A percentile compares a stretch with the other conserved stretches of the same genome.
These are phyloP conservation scores for Gymnopilus dilepis DNA, from an alignment of 768 basidiomycete species.

Conservation along the genomic window DNA sequence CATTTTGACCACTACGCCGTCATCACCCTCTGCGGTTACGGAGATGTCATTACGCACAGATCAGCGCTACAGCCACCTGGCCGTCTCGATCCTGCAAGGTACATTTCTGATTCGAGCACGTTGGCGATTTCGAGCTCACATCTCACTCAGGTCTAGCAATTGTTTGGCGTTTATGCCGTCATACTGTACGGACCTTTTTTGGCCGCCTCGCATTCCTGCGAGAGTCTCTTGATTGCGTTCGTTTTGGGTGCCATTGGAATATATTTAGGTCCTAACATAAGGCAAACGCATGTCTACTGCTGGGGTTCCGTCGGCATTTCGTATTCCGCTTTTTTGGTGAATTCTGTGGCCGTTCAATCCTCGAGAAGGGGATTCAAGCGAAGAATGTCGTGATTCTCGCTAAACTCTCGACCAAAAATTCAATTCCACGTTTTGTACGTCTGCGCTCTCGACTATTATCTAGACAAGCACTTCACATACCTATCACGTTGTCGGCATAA, in stretches of 20 bases:
- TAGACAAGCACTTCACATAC: neutral
- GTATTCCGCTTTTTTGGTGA: neutral
- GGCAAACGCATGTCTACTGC: neutral
- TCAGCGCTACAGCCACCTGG: neutral
- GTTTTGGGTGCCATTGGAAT: neutral
- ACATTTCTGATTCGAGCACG: conserved; percentile 1
- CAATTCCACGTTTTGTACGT: too few relatives aligned
- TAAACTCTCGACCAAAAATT: neutral
- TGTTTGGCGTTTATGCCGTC: neutral
- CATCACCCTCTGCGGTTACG: neutral
- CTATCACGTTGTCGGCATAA: neutral
- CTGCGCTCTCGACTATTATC: neutral
- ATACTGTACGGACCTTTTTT: neutral
- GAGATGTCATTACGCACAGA: neutral
- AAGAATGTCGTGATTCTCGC: conserved; percentile 1
- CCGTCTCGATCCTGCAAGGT: conserved; percentile 1
- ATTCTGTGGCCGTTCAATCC: conserved; percentile 2
- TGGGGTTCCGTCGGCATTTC: conserved; percentile 2
- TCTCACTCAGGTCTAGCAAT: neutral
- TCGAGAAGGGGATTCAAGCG: neutral
- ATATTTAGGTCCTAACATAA: conserved; percentile 1
- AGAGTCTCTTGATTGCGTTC: neutral
- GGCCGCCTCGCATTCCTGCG: neutral
- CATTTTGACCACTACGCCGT: neutral
- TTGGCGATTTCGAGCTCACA: neutral